phyloP scores from a whole-genome alignment of 192 early-diverging fungal species.

The Thamnidium elegans region DNA sequence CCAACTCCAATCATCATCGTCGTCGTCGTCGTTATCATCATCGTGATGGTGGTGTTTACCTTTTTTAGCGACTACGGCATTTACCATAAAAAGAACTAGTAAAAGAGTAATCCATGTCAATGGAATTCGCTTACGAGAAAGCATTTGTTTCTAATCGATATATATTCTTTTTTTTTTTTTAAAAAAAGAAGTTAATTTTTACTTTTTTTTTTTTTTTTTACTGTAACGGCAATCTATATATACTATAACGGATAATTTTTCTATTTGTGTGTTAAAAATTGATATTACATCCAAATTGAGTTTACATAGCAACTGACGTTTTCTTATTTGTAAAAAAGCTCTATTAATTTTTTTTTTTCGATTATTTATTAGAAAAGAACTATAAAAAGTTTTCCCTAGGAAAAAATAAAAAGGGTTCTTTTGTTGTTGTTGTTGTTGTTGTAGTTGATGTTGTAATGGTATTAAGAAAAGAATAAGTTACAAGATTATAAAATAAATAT shows the following conservation, averaged over 20 bases:
- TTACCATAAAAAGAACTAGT: not conserved
- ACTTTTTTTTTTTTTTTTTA: not conserved
- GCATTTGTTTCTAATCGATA: not conserved
- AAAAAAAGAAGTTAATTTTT: not conserved
- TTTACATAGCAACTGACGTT: too few relatives aligned
- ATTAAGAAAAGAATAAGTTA: too few relatives aligned
- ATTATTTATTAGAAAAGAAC: too few relatives aligned
- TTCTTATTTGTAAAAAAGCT: too few relatives aligned
- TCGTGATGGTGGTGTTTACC: slow-evolving; percentile 6
- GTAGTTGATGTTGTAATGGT: too few relatives aligned
- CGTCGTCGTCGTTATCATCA: slow-evolving; percentile 10
- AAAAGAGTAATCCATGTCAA: slow-evolving; percentile 1
- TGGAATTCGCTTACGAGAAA: not conserved
- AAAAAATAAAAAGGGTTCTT: too few relatives aligned
- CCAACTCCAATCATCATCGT: not conserved
- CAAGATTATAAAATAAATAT: too few relatives aligned
- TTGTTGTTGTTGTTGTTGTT: too few relatives aligned
- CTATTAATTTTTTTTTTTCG: too few relatives aligned
- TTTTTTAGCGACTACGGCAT: slow-evolving; percentile 1
- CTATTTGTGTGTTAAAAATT: not conserved
- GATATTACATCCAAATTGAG: not conserved
- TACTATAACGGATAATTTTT: not conserved
- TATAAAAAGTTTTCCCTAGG: too few relatives aligned
- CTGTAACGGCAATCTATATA: not conserved
- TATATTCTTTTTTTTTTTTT: slow-evolving; percentile 14